Base-by-base conservation (phyloP, 164 flowering plant genomes). In the Liquidambar formosana region DNA sequence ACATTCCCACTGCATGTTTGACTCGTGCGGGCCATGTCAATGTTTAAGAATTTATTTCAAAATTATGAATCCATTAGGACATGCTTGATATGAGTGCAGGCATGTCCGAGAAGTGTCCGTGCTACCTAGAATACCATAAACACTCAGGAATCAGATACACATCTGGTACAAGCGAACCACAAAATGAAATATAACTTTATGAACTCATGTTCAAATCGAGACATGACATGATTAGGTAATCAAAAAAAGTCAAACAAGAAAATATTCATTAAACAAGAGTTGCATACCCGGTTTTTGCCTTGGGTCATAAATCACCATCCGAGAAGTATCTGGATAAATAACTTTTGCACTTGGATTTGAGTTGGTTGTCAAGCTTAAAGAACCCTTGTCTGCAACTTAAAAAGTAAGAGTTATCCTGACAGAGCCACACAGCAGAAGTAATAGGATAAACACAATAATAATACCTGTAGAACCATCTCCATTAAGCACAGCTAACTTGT, bases 261-360 rank as follows among this genome's bases (percentile, higher is more conserved):
- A 53, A 8, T 16, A 53, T 18, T 23, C 12, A 33, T 41, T 25
- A 54, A 61, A 44, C 22, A 38, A 66, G 10, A 63, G 16, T 28
- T 10, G 27, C 72, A 49, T 80, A 94, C 98, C 92, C 45, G 75
- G 79, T 56, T 82, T 89, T 81, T 90, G 91, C 68, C 81, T 81
- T 21, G 98, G 97, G 76, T 87, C 90, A 77, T 90, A 89, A 67
- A 89, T 71, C 73, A 86, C 81, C 91, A 88, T 92, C 70, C 68
- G 84, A 60, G 92, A 83, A 61, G 82, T 83, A 78, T 89, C 97
- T 25, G 96, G 96, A 68, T 78, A 83, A 71, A 86, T 68, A 61
- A 89, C 75, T 74, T 89, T 88, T 19, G 80, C 60, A 59, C 91
- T 80, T 67, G 77, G 51, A 59, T 66, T 77, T 70, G 79, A 62